Conservation (phyloP, 2,329 filamentous ascomycete species). For the Trichophaea hybrida region DNA sequence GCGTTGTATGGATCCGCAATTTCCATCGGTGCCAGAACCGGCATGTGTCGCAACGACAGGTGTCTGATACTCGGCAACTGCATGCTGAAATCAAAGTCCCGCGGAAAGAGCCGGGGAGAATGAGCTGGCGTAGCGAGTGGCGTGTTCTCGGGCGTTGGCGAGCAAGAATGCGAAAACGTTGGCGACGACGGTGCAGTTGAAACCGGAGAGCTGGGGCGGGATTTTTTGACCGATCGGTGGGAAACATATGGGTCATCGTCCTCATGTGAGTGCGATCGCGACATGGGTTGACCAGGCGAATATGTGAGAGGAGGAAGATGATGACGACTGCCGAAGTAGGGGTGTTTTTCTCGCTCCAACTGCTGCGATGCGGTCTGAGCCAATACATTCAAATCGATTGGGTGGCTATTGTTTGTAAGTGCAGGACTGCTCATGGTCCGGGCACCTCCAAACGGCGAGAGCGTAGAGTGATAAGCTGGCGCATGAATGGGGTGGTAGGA, state of each 20-base stretch:
- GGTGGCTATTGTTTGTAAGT: slow-evolving; percentile 28
- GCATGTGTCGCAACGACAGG: slow-evolving; percentile 49
- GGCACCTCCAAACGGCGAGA: slow-evolving; percentile 42
- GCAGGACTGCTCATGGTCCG: slow-evolving; percentile 37
- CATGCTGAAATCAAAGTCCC: slow-evolving; percentile 48
- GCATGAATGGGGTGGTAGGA: slow-evolving; percentile 52
- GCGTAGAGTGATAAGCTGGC: slow-evolving; percentile 42
- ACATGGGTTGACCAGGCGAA: slow-evolving; percentile 77
- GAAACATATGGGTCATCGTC: slow-evolving; percentile 64
- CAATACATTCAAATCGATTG: slow-evolving; percentile 50
- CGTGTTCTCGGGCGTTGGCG: slow-evolving; percentile 94
- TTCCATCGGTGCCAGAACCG: slow-evolving; percentile 57
- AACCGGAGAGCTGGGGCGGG: slow-evolving; percentile 82
- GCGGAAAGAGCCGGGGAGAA: slow-evolving; percentile 61
- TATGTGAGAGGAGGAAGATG: slow-evolving; percentile 52
- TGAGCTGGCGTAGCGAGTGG: slow-evolving; percentile 93
- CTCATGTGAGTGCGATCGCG: slow-evolving; percentile 68
- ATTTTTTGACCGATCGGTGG: slow-evolving; percentile 68
- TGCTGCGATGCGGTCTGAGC: slow-evolving; percentile 51
- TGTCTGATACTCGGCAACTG: slow-evolving; percentile 79
- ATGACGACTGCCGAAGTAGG: slow-evolving; percentile 28
- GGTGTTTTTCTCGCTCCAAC: slow-evolving; percentile 45
- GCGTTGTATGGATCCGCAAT: slow-evolving; percentile 28
- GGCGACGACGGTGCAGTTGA: slow-evolving; percentile 92
- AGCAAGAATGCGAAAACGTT: slow-evolving; percentile 88